phyloP scores from a whole-genome alignment of 2,329 filamentous ascomycete species.

The Laburnicola sp. region DNA sequence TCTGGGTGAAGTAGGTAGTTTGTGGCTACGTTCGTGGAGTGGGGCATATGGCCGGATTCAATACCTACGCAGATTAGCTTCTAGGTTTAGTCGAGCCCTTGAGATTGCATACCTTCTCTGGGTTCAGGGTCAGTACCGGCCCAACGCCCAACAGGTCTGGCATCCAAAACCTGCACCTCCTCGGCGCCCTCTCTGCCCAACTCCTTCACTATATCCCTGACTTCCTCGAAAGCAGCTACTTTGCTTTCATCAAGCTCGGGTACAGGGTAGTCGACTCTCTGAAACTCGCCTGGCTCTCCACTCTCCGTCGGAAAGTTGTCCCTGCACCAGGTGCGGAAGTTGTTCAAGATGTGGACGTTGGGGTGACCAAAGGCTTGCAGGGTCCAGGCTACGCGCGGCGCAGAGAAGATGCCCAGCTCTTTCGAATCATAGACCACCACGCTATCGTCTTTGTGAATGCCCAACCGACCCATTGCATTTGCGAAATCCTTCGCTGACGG shows the following conservation, averaged over 20 bases:
- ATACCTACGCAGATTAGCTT: conserved; percentile 50
- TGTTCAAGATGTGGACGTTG: too few species aligned
- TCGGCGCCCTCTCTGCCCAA: conserved; percentile 81
- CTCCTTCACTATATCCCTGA: conserved; percentile 75
- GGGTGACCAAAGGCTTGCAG: too few species aligned
- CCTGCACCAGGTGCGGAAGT: too few species aligned
- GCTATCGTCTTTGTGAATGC: too few species aligned
- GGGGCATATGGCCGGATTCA: conserved; percentile 88
- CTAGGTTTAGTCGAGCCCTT: background rate
- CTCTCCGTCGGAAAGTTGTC: too few species aligned
- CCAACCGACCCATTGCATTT: too few species aligned
- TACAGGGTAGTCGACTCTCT: conserved; percentile 48
- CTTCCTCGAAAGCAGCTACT: conserved; percentile 80
- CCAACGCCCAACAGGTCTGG: conserved; percentile 77
- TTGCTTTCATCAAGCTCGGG: conserved; percentile 57
- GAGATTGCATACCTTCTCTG: conserved; percentile 62
- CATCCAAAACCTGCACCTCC: conserved; percentile 86
- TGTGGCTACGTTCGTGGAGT: conserved; percentile 81
- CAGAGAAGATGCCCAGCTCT: too few species aligned
- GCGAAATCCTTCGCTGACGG: too few species aligned
- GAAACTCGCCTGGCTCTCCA: conserved; percentile 65
- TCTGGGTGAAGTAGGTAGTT: conserved; percentile 76
- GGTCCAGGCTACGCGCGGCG: too few species aligned
- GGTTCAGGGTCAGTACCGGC: conserved; percentile 84
- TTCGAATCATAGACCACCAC: too few species aligned